phyloP scores from a whole-genome alignment of 805 yeast genomes.

The Yamadazyma insecticola region DNA sequence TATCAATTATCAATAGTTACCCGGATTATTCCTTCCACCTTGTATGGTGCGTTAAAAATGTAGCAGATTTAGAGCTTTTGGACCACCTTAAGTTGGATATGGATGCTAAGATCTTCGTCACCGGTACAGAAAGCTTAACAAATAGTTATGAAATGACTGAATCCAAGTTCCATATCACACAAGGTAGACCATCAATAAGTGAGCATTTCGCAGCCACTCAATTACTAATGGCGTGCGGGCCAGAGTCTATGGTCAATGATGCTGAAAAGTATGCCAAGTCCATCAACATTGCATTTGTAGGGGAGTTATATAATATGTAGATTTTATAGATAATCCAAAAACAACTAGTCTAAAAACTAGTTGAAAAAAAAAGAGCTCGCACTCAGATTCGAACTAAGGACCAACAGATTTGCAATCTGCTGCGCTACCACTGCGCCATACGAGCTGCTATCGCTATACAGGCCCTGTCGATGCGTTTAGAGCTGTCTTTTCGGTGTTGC shows the following conservation, averaged over 20 bases:
- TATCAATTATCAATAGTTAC: constrained; percentile 8
- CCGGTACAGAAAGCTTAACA: neutral
- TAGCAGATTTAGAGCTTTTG: constrained; percentile 6
- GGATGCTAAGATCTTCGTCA: constrained; percentile 4
- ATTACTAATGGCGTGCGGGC: constrained; percentile 56
- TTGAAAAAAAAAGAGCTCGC: constrained; percentile 63
- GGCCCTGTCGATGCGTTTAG: too few relatives aligned
- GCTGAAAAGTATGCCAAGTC: constrained; percentile 33
- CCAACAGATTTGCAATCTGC: constrained; percentile 99
- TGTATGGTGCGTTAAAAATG: constrained; percentile 8
- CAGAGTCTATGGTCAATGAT: constrained; percentile 38
- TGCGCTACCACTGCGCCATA: constrained; percentile 99
- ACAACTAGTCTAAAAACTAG: too few relatives aligned
- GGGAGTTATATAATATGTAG: constrained; percentile 8
- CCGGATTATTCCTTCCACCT: constrained; percentile 5
- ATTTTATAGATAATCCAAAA: too few relatives aligned
- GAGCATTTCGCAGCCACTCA: too few relatives aligned
- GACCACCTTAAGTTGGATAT: constrained; percentile 2
- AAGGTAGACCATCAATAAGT: constrained; percentile 11
- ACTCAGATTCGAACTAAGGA: constrained; percentile 96
- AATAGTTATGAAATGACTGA: neutral
- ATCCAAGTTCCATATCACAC: constrained; percentile 1
- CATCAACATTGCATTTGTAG: constrained; percentile 19
- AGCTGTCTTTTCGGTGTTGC: too few relatives aligned
- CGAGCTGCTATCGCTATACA: too few relatives aligned